Conservation (phyloP, 805 yeast species). For the Clavispora phyllophila region DNA sequence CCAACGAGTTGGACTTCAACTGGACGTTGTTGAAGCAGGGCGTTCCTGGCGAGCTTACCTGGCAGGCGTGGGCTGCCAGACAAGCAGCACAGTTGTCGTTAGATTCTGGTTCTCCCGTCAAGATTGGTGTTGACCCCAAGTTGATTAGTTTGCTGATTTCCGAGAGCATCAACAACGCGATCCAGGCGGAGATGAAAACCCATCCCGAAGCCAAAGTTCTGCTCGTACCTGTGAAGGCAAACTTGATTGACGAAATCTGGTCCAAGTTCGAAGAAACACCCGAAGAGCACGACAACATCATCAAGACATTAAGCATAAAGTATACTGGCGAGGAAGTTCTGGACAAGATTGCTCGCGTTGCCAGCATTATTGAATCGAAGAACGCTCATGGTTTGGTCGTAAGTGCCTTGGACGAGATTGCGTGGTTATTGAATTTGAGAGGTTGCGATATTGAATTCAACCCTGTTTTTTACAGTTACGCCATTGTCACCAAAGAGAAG, state of each 20-base stretch:
- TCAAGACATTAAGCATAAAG: slow-evolving; percentile 46
- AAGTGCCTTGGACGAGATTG: slow-evolving; percentile 47
- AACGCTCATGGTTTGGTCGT: slow-evolving; percentile 35
- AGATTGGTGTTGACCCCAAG: slow-evolving; percentile 48
- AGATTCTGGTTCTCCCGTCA: slow-evolving; percentile 38
- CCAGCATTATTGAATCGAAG: slow-evolving; percentile 15
- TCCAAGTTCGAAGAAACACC: slow-evolving; percentile 61
- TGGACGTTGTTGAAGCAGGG: slow-evolving; percentile 55
- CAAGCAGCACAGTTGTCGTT: slow-evolving; percentile 46
- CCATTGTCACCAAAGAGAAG: slow-evolving; percentile 26
- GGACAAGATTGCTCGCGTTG: slow-evolving; percentile 51
- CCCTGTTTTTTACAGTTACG: slow-evolving; percentile 47
- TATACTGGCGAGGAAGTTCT: slow-evolving; percentile 62
- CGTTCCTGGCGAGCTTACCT: slow-evolving; percentile 42
- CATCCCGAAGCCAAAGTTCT: slow-evolving; percentile 32
- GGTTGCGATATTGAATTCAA: slow-evolving; percentile 53
- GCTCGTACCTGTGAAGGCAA: slow-evolving; percentile 44
- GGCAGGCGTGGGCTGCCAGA: slow-evolving; percentile 55
- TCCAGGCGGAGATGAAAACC: slow-evolving; percentile 22
- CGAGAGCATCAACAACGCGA: slow-evolving; percentile 25
- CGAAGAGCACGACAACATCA: slow-evolving; percentile 39
- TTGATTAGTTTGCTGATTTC: slow-evolving; percentile 36
- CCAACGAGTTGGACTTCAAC: slow-evolving; percentile 54
- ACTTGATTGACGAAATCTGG: slow-evolving; percentile 79
- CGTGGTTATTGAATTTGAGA: slow-evolving; percentile 49